Evolutionary conservation across 352 stramenopile species (phyloP).

Genomic region (Halophytophthora batemanensis): DNA sequence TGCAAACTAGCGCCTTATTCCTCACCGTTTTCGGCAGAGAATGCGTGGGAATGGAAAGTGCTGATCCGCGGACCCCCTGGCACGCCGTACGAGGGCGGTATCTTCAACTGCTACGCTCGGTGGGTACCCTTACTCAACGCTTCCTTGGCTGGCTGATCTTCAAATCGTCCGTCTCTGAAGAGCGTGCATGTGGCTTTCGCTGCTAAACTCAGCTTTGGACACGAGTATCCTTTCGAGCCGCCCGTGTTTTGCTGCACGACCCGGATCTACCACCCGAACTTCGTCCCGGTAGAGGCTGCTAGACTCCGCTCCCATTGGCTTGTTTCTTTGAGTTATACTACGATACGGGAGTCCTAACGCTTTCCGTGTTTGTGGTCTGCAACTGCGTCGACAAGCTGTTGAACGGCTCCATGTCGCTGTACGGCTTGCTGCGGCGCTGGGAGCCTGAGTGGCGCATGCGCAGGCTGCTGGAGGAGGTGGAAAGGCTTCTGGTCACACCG

Average conservation of each 20-base stretch:
- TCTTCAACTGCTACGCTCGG: slow-evolving; percentile 44
- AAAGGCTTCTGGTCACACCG: slow-evolving; percentile 30
- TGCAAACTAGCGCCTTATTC: background rate
- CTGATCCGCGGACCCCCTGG: slow-evolving; percentile 24
- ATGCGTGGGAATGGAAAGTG: slow-evolving; percentile 52
- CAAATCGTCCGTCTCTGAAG: too few species aligned
- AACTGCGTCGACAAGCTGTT: slow-evolving; percentile 26
- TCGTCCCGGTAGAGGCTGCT: slow-evolving; percentile 40
- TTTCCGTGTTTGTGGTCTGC: background rate
- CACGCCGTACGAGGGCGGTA: slow-evolving; percentile 46
- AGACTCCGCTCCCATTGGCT: background rate
- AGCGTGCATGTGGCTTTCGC: background rate
- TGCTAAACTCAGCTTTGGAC: slow-evolving; percentile 28
- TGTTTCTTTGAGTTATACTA: background rate
- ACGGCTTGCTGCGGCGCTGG: slow-evolving; percentile 43
- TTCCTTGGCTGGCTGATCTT: too few species aligned
- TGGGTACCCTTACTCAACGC: background rate
- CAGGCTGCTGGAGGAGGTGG: slow-evolving; percentile 39
- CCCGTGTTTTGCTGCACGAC: slow-evolving; percentile 41
- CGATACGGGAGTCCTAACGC: background rate
- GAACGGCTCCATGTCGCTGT: slow-evolving; percentile 47
- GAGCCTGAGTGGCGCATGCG: slow-evolving; percentile 57
- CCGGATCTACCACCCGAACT: slow-evolving; percentile 73
- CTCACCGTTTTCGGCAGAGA: slow-evolving; percentile 21
- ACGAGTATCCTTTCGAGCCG: slow-evolving; percentile 60